Percentiles rank a stretch among this genome's conserved stretches.
phyloP scores from a whole-genome alignment of 208 protist genomes.

The Wallacemonas sp. region DNA sequence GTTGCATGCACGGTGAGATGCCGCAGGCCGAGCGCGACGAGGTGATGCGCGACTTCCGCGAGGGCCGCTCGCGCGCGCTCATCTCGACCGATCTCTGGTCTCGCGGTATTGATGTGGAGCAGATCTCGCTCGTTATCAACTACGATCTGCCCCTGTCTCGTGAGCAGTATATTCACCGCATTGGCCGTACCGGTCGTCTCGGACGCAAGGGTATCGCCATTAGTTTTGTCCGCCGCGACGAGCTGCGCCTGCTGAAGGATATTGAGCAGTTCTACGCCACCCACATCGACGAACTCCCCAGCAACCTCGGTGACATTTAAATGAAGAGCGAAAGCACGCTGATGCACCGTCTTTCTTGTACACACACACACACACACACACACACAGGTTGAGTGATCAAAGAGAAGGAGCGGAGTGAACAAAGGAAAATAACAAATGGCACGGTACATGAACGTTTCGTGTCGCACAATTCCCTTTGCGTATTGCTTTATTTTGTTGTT shows the following conservation, averaged over 20 bases:
- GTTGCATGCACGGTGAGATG: constrained; percentile 97
- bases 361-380: no score
- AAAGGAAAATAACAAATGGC: no score
- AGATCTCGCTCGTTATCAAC: constrained; percentile 98
- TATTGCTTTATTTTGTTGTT: not conserved
- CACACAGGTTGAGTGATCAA: no score
- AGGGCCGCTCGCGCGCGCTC: constrained; percentile 96
- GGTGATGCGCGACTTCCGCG: constrained; percentile 98
- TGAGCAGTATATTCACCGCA: constrained; percentile 95
- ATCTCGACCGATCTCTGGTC: constrained; percentile 98
- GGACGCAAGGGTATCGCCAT: constrained; percentile 98
- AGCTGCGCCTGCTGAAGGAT: constrained; percentile 91
- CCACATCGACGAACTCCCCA: constrained; percentile 96
- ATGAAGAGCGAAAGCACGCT: no score
- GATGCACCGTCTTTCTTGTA: no score
- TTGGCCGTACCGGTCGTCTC: constrained; percentile 97
- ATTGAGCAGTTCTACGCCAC: constrained; percentile 98
- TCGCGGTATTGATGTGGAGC: constrained; percentile 97
- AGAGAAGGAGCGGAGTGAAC: no score
- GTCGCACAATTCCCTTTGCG: no score
- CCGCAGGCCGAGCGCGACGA: constrained; percentile 97
- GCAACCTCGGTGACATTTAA: constrained; percentile 73
- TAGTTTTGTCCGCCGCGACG: constrained; percentile 97
- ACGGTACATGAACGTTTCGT: no score
- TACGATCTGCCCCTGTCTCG: constrained; percentile 96